Base-by-base conservation (phyloP, 257 asterid genomes). In the Echium plantagineum region DNA sequence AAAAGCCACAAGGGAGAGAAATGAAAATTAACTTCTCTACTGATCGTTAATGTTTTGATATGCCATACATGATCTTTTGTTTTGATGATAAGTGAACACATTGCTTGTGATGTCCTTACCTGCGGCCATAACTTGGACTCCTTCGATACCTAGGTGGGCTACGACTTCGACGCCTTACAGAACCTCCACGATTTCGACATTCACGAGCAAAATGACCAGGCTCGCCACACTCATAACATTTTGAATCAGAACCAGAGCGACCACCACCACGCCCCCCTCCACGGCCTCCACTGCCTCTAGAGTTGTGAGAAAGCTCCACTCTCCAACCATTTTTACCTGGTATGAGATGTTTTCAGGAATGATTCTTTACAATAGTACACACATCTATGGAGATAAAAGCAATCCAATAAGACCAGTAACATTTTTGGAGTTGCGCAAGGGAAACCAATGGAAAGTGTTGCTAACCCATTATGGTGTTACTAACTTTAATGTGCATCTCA, bases 121-220 rank as follows among this genome's bases (percentile, higher is more conserved):
- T 89, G 65, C 93, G 76, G 21, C 94, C 97, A 78, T 89, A 89
- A 67, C 95, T 89, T 62, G 97, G 97, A 77, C 97, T 90, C 66
- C 89, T 64, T 48, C 97, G 82, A 56, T 82, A 81, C 69, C 94
- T 80, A 47, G 93, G 82, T 18, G 96, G 96, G 59, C 89, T 90
- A 57, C 96, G 96, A 72, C 97, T 90, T 65, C 96, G 85, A 26
- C 90, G 97, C 66, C 94, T 90, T 61, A 86, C 94, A 3, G 83
- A 67, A 59, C 85, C 90, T 56, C 85, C 97, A 22, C 85, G 76
- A 60, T 58, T 47, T 32, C 89, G 70, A 75, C 97, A 90, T 77
- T 90, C 96, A 64, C 96, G 96, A 38, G 96, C 97, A 81, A 90
- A 90, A 79, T 90, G 97, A 63, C 96, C 97, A 71, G 94, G 75